Base-by-base conservation (phyloP, 1,284 basidiomycete species). In the Boletus smithii region DNA sequence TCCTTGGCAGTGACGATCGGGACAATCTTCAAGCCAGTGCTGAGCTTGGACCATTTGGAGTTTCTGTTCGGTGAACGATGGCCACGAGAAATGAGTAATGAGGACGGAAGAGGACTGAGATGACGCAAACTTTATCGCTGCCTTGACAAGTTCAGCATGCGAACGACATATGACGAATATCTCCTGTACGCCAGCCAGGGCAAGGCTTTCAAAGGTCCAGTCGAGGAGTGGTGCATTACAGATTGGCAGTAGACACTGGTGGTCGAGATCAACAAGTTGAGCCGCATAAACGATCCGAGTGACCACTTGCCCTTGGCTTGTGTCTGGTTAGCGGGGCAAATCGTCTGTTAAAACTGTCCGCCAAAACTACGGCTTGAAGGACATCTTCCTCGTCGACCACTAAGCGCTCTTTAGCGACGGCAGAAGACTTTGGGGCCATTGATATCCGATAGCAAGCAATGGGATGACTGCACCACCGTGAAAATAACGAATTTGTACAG, bases 161-260 rank as follows among this genome's bases (percentile, higher is more conserved):
- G 85, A 95, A 61, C 85, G 81, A 69, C 84, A 95, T 53, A 98
- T 85, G 46, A 99, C 87, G 68, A 97, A 95, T 52, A 97, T 90
- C 69, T 98, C 91, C 62, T 95, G 88, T 37, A 98, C 94, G 44
- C 93, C 93, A 27, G 92, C 91, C 16, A 94, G 75, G 26, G 91
- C 85, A 38, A 99, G 79, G 62, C 88, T 88, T 69, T 99, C 95
- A 53, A 99, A 85, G 2, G 95, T 97, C 93, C 95, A 98, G 59
- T 93, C 87, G 26, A 99, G 77, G 29, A 99, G 73, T 4, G 95
- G 89, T 1, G 90, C 88, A 65, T 95, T 95, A 70, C 94, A 95
- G 53, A 99, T 81, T 0, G 95, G 95, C 17, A 99, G 76, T 9
- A 99, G 77, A 69, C 91, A 95, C 91, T 92, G 38, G 48, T 53